Base-by-base conservation (phyloP, 164 flowering plant genomes). In the Kalanchoe fedtschenkoi region DNA sequence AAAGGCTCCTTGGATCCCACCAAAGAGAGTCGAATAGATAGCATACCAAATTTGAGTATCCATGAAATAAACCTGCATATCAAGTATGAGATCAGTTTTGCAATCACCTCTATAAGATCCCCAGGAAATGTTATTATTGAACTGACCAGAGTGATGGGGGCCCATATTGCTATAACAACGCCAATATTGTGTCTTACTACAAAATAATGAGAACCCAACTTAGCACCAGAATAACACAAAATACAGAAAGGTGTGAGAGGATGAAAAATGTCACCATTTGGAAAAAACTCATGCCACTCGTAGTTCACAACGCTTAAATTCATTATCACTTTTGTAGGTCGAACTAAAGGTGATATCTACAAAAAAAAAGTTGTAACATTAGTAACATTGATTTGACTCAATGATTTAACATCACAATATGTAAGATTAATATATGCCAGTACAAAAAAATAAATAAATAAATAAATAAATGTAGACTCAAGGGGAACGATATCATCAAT, bases 21-120 rank as follows among this genome's bases (percentile, higher is more conserved):
- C 97, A 72, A 86, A 70, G 62, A 95, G 66, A 41, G 96, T 91
- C 19, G 95, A 77, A 69, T 78, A 95, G 62, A 95, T 95, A 66
- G 97, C 87, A 84, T 91, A 95, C 99, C 99, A 95, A 75, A 95
- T 95, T 78, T 95, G 97, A 58, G 88, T 70, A 75, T 95, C 99
- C 99, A 88, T 91, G 66, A 91, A 87, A 78, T 95, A 95, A 71
- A 95, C 97, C 95, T 87, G 55, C 41, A 66, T 14, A 32, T 34
- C 21, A 39, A 43, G 6, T 17, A 46, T 41, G 57, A 62, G 44
- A 26, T 13, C 53, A 29, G 38, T 15, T 30, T 58, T 58, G 22
- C 2, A 58, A 22, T 47, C 29, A 47, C 29, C 28, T 7, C 38
- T n/a, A 34, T 8, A 58, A 58, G 24, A 34, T 33, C 13, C 28